phyloP scores from a whole-genome alignment of 768 basidiomycete genomes.

The Tulasnella sp. region DNA sequence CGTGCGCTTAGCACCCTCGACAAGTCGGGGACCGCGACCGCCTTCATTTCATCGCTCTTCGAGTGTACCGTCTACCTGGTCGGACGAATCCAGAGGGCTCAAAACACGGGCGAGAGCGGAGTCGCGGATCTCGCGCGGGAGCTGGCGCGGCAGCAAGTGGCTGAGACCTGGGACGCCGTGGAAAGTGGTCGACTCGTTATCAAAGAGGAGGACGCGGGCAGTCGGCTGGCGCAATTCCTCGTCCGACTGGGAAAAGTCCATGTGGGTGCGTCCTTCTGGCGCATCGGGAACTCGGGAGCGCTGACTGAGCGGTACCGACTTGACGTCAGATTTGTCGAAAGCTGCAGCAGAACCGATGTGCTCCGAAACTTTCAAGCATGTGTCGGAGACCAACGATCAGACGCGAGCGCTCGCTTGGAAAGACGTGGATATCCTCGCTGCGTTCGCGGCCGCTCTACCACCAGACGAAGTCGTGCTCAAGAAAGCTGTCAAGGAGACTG shows the following conservation, averaged over 20 bases:
- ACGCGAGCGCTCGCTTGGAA: background rate
- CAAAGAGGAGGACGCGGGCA: conserved; percentile 51
- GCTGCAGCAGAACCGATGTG: background rate
- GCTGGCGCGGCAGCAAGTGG: conserved; percentile 47
- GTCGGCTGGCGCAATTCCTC: conserved; percentile 52
- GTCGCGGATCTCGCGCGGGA: background rate
- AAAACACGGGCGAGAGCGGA: conserved; percentile 4
- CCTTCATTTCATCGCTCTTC: conserved; percentile 68
- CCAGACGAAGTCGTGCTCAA: background rate
- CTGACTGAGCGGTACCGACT: background rate
- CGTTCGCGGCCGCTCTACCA: background rate
- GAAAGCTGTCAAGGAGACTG: background rate
- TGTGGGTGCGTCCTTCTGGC: conserved; percentile 40
- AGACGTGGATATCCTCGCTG: background rate
- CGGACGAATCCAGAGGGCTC: conserved; percentile 52
- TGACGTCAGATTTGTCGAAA: background rate
- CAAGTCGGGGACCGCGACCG: conserved; percentile 51
- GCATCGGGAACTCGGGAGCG: background rate
- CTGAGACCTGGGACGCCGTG: conserved; percentile 56
- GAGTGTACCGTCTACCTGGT: conserved; percentile 64
- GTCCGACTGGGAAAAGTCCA: conserved; percentile 40
- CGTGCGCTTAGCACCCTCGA: conserved; percentile 61
- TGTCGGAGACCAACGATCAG: background rate
- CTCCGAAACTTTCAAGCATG: background rate
- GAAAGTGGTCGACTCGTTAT: conserved; percentile 52